Evolutionary conservation across 2,329 filamentous ascomycete genomes (phyloP), one percentile per base, ranked within the genome.

Genomic region (Tolypocladium capitatum): DNA sequence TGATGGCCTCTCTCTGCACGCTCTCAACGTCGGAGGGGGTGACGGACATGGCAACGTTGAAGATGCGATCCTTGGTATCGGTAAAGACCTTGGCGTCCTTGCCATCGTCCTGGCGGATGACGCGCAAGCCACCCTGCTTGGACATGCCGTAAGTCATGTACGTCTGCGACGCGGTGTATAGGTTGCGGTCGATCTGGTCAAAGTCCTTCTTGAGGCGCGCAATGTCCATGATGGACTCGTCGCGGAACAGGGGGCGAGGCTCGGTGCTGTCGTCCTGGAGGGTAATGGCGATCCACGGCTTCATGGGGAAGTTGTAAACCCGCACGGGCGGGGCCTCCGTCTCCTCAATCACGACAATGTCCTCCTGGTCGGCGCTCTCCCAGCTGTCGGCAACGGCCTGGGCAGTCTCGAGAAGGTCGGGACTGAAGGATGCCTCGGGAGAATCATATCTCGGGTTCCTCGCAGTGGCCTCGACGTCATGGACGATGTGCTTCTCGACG

Each of bases 151-250:
- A 98, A 6, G 87, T 83, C 66, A 98, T 97, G 68, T 92, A 95
- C 51, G 84, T 84, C 60, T 87, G 83, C 27, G 88, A 91, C 18
- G 91, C 90, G 5, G 90, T 85, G 45, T 91, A 91, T 31, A 98
- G 76, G 53, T 90, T 94, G 54, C 94, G 86, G 62, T 98, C 92
- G 52, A 96, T 83, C 68, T 97, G 92, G 60, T 98, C 92, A 58
- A 97, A 97, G 5, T 95, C 89, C 69, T 97, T 97, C 75, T 95
- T 95, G 53, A 97, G 75, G 49, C 89, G 81, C 46, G 92, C 91
- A 61, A 98, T 92, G 57, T 95, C 88, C 73, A 95, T 86, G 57
- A 95, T 82, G 40, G 83, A 78, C 55, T 91, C 84, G 49, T 87
- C 80, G 34, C 84, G 82, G 63, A 97, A 83, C 45, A 74, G 68